These are phyloP conservation scores for Reticulascus tulasneorum DNA, from an alignment of 2,329 filamentous ascomycete genomes.

Conservation along the genomic window DNA sequence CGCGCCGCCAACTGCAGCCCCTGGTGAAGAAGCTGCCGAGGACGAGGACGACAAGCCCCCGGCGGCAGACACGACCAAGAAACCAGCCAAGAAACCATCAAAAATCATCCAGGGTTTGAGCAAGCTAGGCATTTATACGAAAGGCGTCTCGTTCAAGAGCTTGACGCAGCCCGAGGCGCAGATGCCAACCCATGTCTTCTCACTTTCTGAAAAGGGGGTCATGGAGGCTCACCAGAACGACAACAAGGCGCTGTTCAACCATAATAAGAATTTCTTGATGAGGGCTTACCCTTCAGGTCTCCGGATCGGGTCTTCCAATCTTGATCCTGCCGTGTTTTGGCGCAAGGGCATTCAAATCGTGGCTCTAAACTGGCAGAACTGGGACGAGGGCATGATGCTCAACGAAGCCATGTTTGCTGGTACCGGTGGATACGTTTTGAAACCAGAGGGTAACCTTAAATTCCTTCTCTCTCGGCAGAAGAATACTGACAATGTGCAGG, in stretches of 20 bases:
- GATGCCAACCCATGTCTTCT: conserved; percentile 68
- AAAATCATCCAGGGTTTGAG: conserved; percentile 73
- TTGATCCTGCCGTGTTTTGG: conserved; percentile 84
- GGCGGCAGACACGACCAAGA: conserved; percentile 34
- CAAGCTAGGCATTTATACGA: conserved; percentile 75
- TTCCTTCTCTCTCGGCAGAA: background rate
- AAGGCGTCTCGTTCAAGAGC: conserved; percentile 76
- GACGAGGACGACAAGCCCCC: conserved; percentile 33
- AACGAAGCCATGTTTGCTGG: conserved; percentile 90
- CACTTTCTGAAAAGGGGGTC: conserved; percentile 60
- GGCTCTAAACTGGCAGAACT: conserved; percentile 89
- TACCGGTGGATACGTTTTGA: conserved; percentile 80
- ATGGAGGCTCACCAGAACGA: conserved; percentile 54
- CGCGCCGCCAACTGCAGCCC: conserved; percentile 37
- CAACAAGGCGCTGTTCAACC: conserved; percentile 60
- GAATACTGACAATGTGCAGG: conserved; percentile 16
- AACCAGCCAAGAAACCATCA: conserved; percentile 40
- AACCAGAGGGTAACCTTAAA: conserved; percentile 58
- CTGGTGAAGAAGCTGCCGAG: conserved; percentile 27
- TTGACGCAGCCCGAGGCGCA: conserved; percentile 67
- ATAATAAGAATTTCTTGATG: conserved; percentile 82
- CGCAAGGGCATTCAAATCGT: conserved; percentile 85
- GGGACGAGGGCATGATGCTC: conserved; percentile 92
- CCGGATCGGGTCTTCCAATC: conserved; percentile 78
- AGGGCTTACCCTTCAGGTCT: conserved; percentile 82